Base-by-base conservation (phyloP, 495 filamentous ascomycete genomes). In the Tetracladium setigerum region DNA sequence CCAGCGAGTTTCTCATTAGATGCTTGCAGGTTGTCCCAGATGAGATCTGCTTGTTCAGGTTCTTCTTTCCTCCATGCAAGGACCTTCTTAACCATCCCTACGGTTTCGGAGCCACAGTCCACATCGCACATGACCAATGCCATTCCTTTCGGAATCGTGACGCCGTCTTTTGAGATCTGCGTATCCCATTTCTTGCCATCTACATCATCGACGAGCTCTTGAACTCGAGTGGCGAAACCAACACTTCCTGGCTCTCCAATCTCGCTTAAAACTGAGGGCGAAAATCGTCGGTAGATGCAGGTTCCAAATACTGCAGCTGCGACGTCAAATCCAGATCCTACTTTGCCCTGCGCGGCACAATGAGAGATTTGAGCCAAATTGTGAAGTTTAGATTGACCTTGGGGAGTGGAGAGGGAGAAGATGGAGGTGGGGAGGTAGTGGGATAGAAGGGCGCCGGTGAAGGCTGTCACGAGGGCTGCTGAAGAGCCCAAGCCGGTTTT, bases 401-500 rank as follows among this genome's bases (percentile, higher is more conserved):
- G 12, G 2, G 49, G 40, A 15, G 67, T 61, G 27, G 64, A 50
- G 27, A 78, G 62, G 49, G 71, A 67, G 52, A 88, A 79, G 35
- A 73, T 57, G 6, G 76, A 64, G 1, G 63, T 55, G 43, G 84
- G 81, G 51, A 94, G 78, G 63, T 91, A 90, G 61, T 91, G 81
- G 16, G 80, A 73, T 32, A 96, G 80, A 24, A 97, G 65, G 2
- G 87, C 78, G 15, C 83, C 87, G 9, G 87, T 87, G 37, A 97
- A 78, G 27, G 91, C 74, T n/a, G 92, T 97, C 33, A 95, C 90
- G 27, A 98, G 74, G 2, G 92, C 92, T 8, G 92, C 92, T 4
- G 90, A 96, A 33, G 92, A 97, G 43, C 92, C 92, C 31, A 98
- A 80, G 7, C 92, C 92, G 1, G 94, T 97, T 70, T 98, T 98